Evolutionary conservation across 2,329 filamentous ascomycete species (phyloP), one percentile per base, ranked within the genome.

Genomic region (Exophiala dermatitidis): DNA sequence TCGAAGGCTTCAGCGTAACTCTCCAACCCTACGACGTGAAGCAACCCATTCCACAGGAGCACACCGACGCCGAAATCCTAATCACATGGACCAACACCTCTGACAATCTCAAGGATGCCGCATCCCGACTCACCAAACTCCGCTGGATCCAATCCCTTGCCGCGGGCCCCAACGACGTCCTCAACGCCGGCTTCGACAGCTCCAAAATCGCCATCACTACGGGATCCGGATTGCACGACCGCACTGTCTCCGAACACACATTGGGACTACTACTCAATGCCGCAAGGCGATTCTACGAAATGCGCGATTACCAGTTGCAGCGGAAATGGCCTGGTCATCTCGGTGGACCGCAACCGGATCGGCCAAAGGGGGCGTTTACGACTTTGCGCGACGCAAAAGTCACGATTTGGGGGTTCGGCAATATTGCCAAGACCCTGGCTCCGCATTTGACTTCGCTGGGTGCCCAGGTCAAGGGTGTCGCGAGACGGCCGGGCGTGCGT

Each of bases 141-240:
- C 73, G 73, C 59, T 85, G 81, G 81, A 84, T 85, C 67, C 82
- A 85, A 63, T 82, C 79, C 0, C 79, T 84, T 33, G 82, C 82
- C 34, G 81, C 82, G 0, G 82, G 82, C 0, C 82, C 82, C 61
- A 84, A 84, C 65, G 82, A 84, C 64, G 80, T 84, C 10, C 75
- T 84, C 12, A 67, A 65, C 48, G 82, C 81, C 29, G 82, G 81
- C 52, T 84, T 85, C 67, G 76, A 81, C 6, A 65, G 71, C 49
- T 70, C 70, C 48, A 70, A 70, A 49, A 71, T 81, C 45, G 60
- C 60, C n/a, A 70, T 84, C 49, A 81, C 78, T 40, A 84, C 81
- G 9, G 82, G 82, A 26, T 82, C 79, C 1, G 81, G 82, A 29
- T 71, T 84, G 44, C 81, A 84, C 69, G 81, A 84, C 66, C 72